Evolutionary conservation across 805 yeast species (phyloP), one percentile per base, ranked within the genome.

Genomic region (Schizosaccharomyces japonicus): DNA sequence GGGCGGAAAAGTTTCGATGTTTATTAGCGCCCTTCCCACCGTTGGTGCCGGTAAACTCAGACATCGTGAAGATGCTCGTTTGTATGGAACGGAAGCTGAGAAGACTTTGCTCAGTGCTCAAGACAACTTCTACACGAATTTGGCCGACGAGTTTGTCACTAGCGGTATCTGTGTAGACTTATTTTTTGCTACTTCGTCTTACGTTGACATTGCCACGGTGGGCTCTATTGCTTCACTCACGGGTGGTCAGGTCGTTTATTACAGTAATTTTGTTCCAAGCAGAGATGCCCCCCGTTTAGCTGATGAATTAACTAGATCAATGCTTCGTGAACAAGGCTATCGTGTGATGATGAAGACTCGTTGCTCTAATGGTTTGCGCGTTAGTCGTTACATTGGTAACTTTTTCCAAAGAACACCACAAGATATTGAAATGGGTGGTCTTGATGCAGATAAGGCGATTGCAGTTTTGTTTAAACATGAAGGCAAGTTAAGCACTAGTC

Each of bases 311-410:
- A 46, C 45, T 28, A 52, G 57, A 2, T 55, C 59, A 27, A 67
- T 79, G 13, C 56, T 62, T 2, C 67, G 68, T 25, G 63, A 72
- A 2, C 60, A 62, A 3, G 96, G 92, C 3, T 79, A 79, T 55
- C 90, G 81, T 59, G 85, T 80, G 4, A 78, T 78, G 53, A 62
- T 87, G 52, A 84, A 84, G 57, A 71, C 84, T 25, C 78, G 98
- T 53, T 78, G 85, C 55, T 83, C 95, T 1, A 75, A 71, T 52
- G 96, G 96, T 0, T 64, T 90, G 47, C 92, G 81, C 57, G 82
- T 87, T 6, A 63, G 72, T 13, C 73, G 73, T 49, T 81, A 84
- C 58, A 79, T 78, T 55, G 87, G 87, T 0, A 69, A 68, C 40
- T 67, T 75, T 48, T 57, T 62, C 7, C 63, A 65, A 13, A 49